Evolutionary conservation across 2,329 filamentous ascomycete species (phyloP).

Genomic region (Coniochaeta sp.): DNA sequence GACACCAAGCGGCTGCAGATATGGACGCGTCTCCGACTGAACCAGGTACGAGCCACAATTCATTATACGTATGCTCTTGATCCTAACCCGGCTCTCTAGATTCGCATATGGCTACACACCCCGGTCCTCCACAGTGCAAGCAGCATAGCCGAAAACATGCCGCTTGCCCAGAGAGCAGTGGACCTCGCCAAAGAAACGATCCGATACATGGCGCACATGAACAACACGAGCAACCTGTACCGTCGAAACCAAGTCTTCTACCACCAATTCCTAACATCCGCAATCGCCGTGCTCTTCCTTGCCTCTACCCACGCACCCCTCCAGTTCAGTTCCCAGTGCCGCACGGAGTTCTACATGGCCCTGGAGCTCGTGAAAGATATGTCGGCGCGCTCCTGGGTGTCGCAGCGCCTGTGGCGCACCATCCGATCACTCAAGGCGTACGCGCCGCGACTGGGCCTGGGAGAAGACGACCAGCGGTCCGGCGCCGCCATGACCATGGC

Average conservation of each 20-base stretch:
- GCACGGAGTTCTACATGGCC: conserved; percentile 73
- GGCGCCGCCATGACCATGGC: conserved; percentile 48
- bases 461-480: conserved; percentile 42
- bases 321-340: conserved; percentile 59
- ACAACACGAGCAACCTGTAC: conserved; percentile 66
- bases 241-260: conserved; percentile 67
- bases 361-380: conserved; percentile 68
- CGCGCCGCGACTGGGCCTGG: conserved; percentile 59
- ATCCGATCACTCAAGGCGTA: conserved; percentile 65
- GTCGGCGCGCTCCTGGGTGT: conserved; percentile 63
- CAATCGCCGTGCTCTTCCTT: conserved; percentile 68
- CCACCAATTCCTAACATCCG: conserved; percentile 71
- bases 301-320: conserved; percentile 69
- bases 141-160: conserved; percentile 70
- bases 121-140: conserved; percentile 78
- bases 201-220: conserved; percentile 60
- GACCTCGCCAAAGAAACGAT: conserved; percentile 73
- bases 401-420: conserved; percentile 65
- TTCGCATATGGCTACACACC: conserved; percentile 82
- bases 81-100: conserved; percentile 23
- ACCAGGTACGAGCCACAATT: conserved; percentile 45
- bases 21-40: conserved; percentile 77
- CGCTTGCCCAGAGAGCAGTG: conserved; percentile 66
- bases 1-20: conserved; percentile 69
- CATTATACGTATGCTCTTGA: not conserved